These are phyloP conservation scores for Claviceps sp. DNA, from an alignment of 2,329 filamentous ascomycete genomes.

Conservation along the genomic window DNA sequence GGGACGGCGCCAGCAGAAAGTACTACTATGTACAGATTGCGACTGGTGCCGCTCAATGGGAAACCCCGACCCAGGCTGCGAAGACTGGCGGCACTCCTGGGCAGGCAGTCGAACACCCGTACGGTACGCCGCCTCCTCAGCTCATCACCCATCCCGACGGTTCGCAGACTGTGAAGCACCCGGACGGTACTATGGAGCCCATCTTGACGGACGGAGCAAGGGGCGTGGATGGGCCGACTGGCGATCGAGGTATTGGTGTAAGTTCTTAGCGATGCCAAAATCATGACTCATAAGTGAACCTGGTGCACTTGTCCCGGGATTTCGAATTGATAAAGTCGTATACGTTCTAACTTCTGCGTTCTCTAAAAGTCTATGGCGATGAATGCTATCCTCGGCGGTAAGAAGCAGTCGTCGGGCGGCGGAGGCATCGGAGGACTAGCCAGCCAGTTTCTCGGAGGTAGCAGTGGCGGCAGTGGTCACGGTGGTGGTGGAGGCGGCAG, in stretches of 20 bases:
- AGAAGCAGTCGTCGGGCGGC: slow-evolving; percentile 19
- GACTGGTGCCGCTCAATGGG: slow-evolving; percentile 61
- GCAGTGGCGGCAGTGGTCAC: slow-evolving; percentile 16
- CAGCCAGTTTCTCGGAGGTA: slow-evolving; percentile 16
- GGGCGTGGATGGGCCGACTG: slow-evolving; percentile 35
- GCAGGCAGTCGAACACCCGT: slow-evolving; percentile 45
- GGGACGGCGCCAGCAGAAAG: slow-evolving; percentile 50
- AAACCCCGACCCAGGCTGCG: slow-evolving; percentile 52
- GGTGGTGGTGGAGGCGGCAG: slow-evolving; percentile 18
- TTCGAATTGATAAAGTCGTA: background rate
- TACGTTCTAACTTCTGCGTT: background rate
- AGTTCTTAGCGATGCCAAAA: slow-evolving; percentile 14
- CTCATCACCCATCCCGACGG: slow-evolving; percentile 51
- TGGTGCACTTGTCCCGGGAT: background rate
- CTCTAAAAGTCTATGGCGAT: slow-evolving; percentile 41
- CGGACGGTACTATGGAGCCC: slow-evolving; percentile 49
- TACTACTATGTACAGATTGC: slow-evolving; percentile 63
- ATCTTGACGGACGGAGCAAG: slow-evolving; percentile 38
- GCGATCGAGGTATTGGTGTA: slow-evolving; percentile 54
- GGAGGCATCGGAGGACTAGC: slow-evolving; percentile 10
- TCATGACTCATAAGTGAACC: background rate
- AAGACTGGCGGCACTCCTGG: slow-evolving; percentile 47
- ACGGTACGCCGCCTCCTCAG: slow-evolving; percentile 42
- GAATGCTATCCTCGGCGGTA: slow-evolving; percentile 42
- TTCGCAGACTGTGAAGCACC: slow-evolving; percentile 44